These are phyloP conservation scores for Kuraishia cidri DNA, from an alignment of 805 yeast species.

Conservation along the genomic window DNA sequence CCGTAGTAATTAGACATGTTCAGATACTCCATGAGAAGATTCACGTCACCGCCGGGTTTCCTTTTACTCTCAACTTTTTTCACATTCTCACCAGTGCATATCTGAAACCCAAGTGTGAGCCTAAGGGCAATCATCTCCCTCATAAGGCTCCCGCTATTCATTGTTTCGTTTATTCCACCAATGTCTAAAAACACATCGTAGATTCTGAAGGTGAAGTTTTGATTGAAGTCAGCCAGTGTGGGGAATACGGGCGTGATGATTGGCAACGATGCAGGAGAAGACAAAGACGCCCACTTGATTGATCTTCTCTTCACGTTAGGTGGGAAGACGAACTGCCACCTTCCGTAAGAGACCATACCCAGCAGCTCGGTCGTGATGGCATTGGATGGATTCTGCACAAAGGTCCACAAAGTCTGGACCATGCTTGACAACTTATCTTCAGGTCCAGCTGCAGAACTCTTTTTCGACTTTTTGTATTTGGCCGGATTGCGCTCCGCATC, in stretches of 20 bases:
- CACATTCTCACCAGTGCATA: constrained; percentile 68
- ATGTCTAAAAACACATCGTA: constrained; percentile 66
- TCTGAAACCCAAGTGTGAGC: constrained; percentile 81
- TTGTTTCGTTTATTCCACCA: constrained; percentile 42
- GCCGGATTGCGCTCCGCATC: background rate
- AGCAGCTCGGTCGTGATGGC: constrained; percentile 46
- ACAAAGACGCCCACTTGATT: constrained; percentile 88
- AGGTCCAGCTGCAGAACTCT: constrained; percentile 3
- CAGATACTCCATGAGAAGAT: constrained; percentile 46
- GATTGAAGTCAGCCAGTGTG: constrained; percentile 51
- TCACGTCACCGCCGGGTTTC: constrained; percentile 45
- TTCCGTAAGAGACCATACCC: constrained; percentile 55
- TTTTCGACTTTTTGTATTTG: constrained; percentile 2
- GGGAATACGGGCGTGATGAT: constrained; percentile 77
- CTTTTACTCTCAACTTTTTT: constrained; percentile 55
- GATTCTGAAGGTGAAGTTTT: constrained; percentile 71
- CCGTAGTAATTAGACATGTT: constrained; percentile 39
- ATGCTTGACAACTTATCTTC: constrained; percentile 8
- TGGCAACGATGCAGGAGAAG: constrained; percentile 92
- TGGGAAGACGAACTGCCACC: constrained; percentile 92
- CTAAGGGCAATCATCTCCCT: constrained; percentile 84
- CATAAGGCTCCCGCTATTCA: constrained; percentile 53
- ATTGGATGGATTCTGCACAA: constrained; percentile 69
- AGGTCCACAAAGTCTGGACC: constrained; percentile 53
- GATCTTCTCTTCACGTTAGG: constrained; percentile 52